Evolutionary conservation across 2,329 filamentous ascomycete genomes (phyloP).

Genomic region (Fusarium sterilihyphosum): DNA sequence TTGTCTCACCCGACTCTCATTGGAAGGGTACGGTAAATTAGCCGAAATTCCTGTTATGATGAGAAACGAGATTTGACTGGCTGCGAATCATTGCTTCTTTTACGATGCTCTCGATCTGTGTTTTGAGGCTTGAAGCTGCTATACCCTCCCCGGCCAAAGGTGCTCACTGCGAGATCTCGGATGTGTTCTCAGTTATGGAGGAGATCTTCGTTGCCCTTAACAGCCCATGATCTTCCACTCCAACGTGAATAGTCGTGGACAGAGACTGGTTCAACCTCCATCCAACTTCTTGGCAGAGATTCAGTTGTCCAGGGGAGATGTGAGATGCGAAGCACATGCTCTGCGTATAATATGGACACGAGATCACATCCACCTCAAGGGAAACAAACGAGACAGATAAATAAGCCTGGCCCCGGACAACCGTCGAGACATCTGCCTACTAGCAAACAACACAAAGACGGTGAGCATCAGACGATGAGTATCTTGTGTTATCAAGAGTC

Average conservation of each 20-base stretch:
- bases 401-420: background rate
- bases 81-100: conserved; percentile 9
- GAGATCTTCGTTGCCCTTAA: conserved; percentile 25
- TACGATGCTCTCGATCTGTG: conserved; percentile 32
- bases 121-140: conserved; percentile 30
- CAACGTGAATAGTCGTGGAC: conserved; percentile 4
- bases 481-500: background rate
- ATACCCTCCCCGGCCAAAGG: conserved; percentile 20
- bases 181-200: conserved; percentile 14
- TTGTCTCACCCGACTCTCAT: conserved; percentile 14
- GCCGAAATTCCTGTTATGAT: conserved; percentile 39
- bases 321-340: conserved; percentile 24
- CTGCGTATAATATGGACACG: conserved; percentile 23
- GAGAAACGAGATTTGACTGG: conserved; percentile 30
- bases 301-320: conserved; percentile 30
- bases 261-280: conserved; percentile 7
- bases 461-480: background rate
- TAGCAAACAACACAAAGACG: background rate
- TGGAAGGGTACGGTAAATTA: conserved; percentile 34
- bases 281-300: background rate
- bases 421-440: background rate
- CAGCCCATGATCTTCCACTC: conserved; percentile 13
- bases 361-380: conserved; percentile 25
- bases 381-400: conserved; percentile 5
- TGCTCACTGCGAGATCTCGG: conserved; percentile 3